Base-by-base conservation (phyloP, 2,329 filamentous ascomycete genomes). In the Diaporthe sp. region DNA sequence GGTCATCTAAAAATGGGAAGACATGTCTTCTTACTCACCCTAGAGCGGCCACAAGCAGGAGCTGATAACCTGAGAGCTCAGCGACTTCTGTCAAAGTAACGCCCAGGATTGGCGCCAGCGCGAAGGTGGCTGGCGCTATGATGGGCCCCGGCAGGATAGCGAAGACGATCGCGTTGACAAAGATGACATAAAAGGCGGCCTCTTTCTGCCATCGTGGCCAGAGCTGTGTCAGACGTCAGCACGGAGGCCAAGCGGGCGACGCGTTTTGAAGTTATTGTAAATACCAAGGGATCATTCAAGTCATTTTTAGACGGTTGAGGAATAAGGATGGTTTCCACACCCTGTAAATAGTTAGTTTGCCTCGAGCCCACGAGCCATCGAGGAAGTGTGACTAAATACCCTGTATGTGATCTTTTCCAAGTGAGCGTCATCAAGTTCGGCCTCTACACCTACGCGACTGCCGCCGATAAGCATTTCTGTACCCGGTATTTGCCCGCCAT, bases 401-500 rank as follows among this genome's bases (percentile, higher is more conserved):
- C 61, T 75, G 42, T 77, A 70, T 17, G 56, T 69, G 19, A 76
- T 73, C 22, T 61, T 35, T 42, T 77, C 71, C 22, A 77, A 32
- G 4, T 55, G 47, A 5, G n/a, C 35, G 17, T 71, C 72, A n/a
- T 61, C 65, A 32, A 53, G 47, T 35, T 47, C 50, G 7, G 39
- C 22, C 42, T 44, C 30, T 13, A 37, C 25, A 37, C 47, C 59
- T 5, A 10, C n/a, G 2, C 42, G 68, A 61, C 75, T 71, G 73
- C 77, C 70, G 37, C 78, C 77, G 22, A 81, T 74, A 7, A 81
- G 74, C 27, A 76, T 73, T 44, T 81, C 79, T 1, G 79, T 81
- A 4, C 80, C 80, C 2, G 80, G 79, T 30, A 78, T 76, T 22
- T 32, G 6, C 25, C 68, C 53, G 19, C 74, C 74, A 37, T 56